Evolutionary conservation across 306 rosid species (phyloP).

Genomic region (Quercus rubra): DNA sequence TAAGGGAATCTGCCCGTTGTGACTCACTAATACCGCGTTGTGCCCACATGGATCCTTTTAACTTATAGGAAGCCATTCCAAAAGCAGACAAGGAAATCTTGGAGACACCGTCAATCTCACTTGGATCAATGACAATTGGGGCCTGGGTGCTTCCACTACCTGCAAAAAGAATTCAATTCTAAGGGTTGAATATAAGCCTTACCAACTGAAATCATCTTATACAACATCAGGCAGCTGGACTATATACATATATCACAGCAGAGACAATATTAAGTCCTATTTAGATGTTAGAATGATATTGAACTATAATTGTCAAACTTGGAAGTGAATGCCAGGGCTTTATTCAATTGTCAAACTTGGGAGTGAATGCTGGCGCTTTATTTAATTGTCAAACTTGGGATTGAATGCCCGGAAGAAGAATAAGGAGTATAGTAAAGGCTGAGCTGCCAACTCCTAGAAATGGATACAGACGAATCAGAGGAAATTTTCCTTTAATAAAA

Average conservation of each 20-base stretch:
- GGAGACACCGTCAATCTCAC: slow-evolving; percentile 49
- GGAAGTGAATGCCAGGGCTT: not conserved
- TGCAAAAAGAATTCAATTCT: slow-evolving; percentile 21
- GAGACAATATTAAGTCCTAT: not conserved
- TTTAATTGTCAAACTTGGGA: not conserved
- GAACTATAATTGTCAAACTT: not conserved
- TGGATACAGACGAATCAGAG: not conserved
- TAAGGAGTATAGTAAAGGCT: not conserved
- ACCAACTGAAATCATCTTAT: slow-evolving; percentile 8
- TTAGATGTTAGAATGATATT: not conserved
- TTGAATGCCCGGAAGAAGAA: not conserved
- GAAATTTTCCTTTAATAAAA: not conserved
- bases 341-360: not conserved
- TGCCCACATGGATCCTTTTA: slow-evolving; percentile 69
- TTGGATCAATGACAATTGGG: slow-evolving; percentile 56
- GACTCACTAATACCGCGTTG: slow-evolving; percentile 48
- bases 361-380: not conserved
- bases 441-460: not conserved
- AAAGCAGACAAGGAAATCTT: slow-evolving; percentile 56
- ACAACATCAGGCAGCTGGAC: not conserved
- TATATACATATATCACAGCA: not conserved
- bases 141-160: slow-evolving; percentile 46
- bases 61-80: slow-evolving; percentile 79
- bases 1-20: slow-evolving; percentile 52
- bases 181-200: slow-evolving; percentile 2